phyloP scores from a whole-genome alignment of 805 yeast genomes.

The Yarrowia divulgata region DNA sequence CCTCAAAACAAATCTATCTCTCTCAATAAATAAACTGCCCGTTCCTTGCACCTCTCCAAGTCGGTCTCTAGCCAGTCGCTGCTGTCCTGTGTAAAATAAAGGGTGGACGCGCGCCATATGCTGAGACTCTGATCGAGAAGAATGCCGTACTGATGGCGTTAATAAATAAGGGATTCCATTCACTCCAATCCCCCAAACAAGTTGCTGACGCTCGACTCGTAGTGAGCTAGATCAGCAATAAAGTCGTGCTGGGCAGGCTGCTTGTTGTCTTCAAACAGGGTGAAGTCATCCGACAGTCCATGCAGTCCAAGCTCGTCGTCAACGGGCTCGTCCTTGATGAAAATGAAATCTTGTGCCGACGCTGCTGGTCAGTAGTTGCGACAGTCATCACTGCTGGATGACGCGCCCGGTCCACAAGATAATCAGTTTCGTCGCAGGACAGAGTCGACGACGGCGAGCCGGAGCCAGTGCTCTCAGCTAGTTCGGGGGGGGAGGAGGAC shows the following conservation, averaged over 20 bases:
- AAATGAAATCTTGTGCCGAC: slow-evolving; percentile 43
- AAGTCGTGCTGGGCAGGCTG: slow-evolving; percentile 40
- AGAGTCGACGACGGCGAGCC: slow-evolving; percentile 45
- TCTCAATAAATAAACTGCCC: slow-evolving; percentile 38
- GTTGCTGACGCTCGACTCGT: slow-evolving; percentile 43
- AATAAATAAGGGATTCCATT: slow-evolving; percentile 30
- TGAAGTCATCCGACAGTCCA: slow-evolving; percentile 41
- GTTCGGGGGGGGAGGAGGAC: slow-evolving; percentile 33
- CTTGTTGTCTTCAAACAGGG: slow-evolving; percentile 42
- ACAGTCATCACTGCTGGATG: slow-evolving; percentile 48
- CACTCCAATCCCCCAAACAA: slow-evolving; percentile 43
- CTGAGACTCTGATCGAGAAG: slow-evolving; percentile 38
- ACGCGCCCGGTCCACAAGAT: slow-evolving; percentile 46
- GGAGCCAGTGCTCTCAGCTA: slow-evolving; percentile 40
- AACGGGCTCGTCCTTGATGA: slow-evolving; percentile 35
- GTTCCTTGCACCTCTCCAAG: slow-evolving; percentile 28
- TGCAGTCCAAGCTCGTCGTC: slow-evolving; percentile 39
- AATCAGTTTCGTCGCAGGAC: slow-evolving; percentile 38
- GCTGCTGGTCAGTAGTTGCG: slow-evolving; percentile 46
- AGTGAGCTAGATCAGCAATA: slow-evolving; percentile 35
- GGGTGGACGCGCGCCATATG: slow-evolving; percentile 37
- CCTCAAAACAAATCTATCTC: slow-evolving; percentile 35
- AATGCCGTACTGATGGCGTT: slow-evolving; percentile 38
- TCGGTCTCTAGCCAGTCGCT: slow-evolving; percentile 41
- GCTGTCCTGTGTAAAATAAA: slow-evolving; percentile 25